phyloP scores from a whole-genome alignment of 2,329 filamentous ascomycete genomes.

The Fusarium newnesense region DNA sequence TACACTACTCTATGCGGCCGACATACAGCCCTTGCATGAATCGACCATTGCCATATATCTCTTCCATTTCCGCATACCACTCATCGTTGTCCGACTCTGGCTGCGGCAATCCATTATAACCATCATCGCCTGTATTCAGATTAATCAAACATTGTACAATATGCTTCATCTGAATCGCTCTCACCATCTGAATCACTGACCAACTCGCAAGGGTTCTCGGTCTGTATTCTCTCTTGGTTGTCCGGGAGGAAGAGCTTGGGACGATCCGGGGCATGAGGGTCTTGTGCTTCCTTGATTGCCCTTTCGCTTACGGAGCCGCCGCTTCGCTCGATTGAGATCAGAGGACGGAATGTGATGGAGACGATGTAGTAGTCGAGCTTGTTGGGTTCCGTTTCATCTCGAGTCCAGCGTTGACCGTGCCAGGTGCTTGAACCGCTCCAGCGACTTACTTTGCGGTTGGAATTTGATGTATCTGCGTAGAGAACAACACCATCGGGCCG shows the following conservation, averaged over 20 bases:
- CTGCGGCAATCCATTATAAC: background rate
- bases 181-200: background rate
- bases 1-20: background rate
- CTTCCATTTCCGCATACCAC: background rate
- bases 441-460: conserved; percentile 43
- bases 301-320: conserved; percentile 28
- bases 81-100: background rate
- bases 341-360: conserved; percentile 50
- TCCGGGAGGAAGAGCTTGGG: conserved; percentile 7
- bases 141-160: background rate
- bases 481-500: conserved; percentile 48
- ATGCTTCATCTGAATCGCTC: background rate
- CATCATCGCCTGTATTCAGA: background rate
- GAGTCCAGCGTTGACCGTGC: conserved; percentile 50
- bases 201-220: background rate
- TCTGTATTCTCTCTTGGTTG: background rate
- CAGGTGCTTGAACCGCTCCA: conserved; percentile 61
- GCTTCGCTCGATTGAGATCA: conserved; percentile 29
- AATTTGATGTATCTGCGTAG: conserved; percentile 40
- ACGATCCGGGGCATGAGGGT: background rate
- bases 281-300: background rate
- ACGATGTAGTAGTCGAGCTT: conserved; percentile 57
- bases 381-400: conserved; percentile 54
- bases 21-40: background rate
- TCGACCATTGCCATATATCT: background rate